A percentile compares a stretch with the other conserved stretches of the same genome.
Conservation (phyloP, 148 eudicot genomes). For the Vaccinium myrtillus region DNA sequence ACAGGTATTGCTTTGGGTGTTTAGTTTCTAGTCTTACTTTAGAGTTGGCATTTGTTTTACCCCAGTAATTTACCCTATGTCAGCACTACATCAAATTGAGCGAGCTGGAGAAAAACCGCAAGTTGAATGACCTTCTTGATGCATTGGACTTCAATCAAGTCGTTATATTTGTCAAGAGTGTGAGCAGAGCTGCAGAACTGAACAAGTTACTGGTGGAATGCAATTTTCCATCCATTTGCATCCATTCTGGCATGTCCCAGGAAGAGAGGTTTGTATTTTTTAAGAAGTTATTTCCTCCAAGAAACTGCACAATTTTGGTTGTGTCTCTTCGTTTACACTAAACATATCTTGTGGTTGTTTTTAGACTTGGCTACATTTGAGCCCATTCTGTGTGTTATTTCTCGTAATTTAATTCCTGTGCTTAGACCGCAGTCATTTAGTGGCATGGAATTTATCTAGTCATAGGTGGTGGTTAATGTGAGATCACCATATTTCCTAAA, state of each 20-base stretch:
- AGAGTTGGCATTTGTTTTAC: background rate
- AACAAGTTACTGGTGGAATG: conserved; percentile 91
- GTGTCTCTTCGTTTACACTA: background rate
- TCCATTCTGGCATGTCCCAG: conserved; percentile 97
- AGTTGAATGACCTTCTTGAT: conserved; percentile 90
- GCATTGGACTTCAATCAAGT: conserved; percentile 95
- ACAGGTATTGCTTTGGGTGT: conserved; percentile 51
- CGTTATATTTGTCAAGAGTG: conserved; percentile 85
- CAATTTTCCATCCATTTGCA: conserved; percentile 93
- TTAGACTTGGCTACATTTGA: background rate
- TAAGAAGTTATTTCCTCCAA: background rate
- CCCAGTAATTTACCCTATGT: background rate
- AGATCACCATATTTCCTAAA: too few species aligned
- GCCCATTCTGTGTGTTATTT: background rate
- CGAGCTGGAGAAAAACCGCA: conserved; percentile 88
- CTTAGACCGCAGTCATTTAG: background rate
- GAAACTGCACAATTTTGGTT: background rate
- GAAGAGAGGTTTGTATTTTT: conserved; percentile 73
- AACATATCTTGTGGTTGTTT: background rate
- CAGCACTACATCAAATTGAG: conserved; percentile 93
- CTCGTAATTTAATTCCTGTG: background rate
- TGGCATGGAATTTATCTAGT: background rate
- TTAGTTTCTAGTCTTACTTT: background rate
- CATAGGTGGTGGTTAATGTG: background rate
- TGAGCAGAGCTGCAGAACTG: conserved; percentile 85